A percentile compares a stretch with the other conserved stretches of the same genome.
phyloP scores from a whole-genome alignment of 140 eudicot genomes.

The Anethum foeniculum region DNA sequence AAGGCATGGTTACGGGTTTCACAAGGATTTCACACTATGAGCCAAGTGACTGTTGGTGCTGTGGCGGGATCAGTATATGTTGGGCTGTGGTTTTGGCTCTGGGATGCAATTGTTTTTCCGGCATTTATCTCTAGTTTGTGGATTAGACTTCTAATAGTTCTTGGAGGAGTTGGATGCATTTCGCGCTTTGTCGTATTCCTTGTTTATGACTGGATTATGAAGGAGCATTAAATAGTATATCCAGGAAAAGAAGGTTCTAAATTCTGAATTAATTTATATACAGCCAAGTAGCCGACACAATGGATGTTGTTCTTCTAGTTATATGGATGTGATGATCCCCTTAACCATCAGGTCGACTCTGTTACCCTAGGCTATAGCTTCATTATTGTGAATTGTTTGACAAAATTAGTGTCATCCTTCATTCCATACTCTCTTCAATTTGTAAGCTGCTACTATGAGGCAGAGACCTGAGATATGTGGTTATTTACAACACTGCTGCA shows the following conservation, averaged over 20 bases:
- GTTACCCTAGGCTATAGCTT: too few species aligned
- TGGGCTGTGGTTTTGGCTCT: constrained; percentile 63
- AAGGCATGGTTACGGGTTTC: constrained; percentile 91
- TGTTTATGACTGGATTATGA: constrained; percentile 28
- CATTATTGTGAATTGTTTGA: too few species aligned
- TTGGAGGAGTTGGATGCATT: constrained; percentile 21
- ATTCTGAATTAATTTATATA: not conserved
- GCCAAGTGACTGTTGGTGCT: constrained; percentile 75
- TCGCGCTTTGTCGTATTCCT: constrained; percentile 26
- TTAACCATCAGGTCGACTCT: too few species aligned
- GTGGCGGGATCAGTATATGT: constrained; percentile 49
- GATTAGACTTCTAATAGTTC: constrained; percentile 29
- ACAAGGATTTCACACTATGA: constrained; percentile 48
- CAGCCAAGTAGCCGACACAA: too few species aligned
- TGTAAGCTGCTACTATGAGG: too few species aligned
- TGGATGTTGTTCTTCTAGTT: too few species aligned
- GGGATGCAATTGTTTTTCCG: constrained; percentile 40
- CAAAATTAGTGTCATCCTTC: too few species aligned
- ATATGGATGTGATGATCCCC: too few species aligned
- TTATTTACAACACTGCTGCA: too few species aligned
- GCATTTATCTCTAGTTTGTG: constrained; percentile 38
- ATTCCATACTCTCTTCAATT: too few species aligned
- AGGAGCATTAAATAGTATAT: constrained; percentile 15
- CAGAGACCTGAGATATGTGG: too few species aligned
- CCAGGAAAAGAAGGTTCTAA: not conserved